These are phyloP conservation scores for Kodamaea restingae DNA, from an alignment of 805 yeast species.

Conservation along the genomic window DNA sequence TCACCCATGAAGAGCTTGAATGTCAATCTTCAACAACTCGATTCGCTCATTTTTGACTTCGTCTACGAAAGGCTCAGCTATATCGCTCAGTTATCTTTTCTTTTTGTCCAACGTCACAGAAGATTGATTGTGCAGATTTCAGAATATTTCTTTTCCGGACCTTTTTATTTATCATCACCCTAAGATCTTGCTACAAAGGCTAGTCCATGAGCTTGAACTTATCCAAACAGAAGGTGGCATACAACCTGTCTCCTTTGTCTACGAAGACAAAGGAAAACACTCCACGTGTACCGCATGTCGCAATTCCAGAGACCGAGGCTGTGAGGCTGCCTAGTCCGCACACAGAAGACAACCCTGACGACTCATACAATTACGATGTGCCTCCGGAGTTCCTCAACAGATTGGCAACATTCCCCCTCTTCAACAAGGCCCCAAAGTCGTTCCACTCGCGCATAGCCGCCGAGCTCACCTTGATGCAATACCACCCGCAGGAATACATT, in stretches of 20 bases:
- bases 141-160: not conserved
- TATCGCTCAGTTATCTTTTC: too few relatives aligned
- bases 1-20: too few relatives aligned
- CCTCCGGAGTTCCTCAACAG: conserved; percentile 56
- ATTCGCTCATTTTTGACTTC: too few relatives aligned
- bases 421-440: conserved; percentile 61
- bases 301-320: not conserved
- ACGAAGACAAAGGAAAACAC: conserved; percentile 6
- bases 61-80: too few relatives aligned
- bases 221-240: conserved; percentile 9
- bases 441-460: conserved; percentile 59
- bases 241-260: conserved; percentile 26
- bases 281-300: not conserved
- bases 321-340: not conserved
- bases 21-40: too few relatives aligned
- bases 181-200: not conserved
- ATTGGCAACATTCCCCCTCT: conserved; percentile 58
- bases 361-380: conserved; percentile 16
- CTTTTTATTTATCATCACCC: conserved; percentile 1
- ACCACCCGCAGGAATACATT: conserved; percentile 65
- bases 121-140: not conserved
- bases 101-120: not conserved
- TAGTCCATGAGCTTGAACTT: conserved; percentile 1
- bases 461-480: conserved; percentile 54
- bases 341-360: conserved; percentile 12